A percentile compares a stretch with the other conserved stretches of the same genome.
phyloP scores from a whole-genome alignment of 2,329 filamentous ascomycete species.

The Lachnellula suecica region DNA sequence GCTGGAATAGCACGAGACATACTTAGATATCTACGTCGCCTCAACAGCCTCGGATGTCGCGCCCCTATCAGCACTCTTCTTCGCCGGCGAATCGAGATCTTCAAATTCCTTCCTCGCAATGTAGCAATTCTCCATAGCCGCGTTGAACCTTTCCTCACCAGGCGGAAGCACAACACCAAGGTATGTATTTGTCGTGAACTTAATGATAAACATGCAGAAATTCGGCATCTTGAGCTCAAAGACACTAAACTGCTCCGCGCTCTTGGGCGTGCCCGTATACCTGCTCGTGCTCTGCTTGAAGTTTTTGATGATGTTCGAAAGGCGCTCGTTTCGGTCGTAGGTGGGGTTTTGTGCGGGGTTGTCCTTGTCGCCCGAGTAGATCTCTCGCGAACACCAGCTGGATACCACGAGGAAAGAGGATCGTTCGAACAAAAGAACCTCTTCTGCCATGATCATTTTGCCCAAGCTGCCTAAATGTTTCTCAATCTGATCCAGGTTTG shows the following conservation, averaged over 20 bases:
- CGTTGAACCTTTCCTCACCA: constrained; percentile 87
- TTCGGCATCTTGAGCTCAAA: constrained; percentile 77
- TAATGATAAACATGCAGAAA: constrained; percentile 93
- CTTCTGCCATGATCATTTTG: constrained; percentile 84
- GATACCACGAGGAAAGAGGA: constrained; percentile 97
- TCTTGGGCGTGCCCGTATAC: constrained; percentile 78
- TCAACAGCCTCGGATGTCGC: constrained; percentile 14
- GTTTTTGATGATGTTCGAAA: constrained; percentile 97
- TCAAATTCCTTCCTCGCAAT: constrained; percentile 82
- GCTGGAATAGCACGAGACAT: background rate
- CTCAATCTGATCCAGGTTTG: constrained; percentile 87
- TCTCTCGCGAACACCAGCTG: constrained; percentile 66
- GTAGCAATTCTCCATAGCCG: constrained; percentile 85
- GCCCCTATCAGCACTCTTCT: constrained; percentile 28
- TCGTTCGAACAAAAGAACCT: constrained; percentile 91
- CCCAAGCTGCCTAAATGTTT: constrained; percentile 80
- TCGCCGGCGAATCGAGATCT: constrained; percentile 56
- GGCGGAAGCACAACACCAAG: constrained; percentile 89
- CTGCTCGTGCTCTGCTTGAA: constrained; percentile 85
- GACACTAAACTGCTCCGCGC: constrained; percentile 76
- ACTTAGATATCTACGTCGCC: background rate
- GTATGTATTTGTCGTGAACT: constrained; percentile 97
- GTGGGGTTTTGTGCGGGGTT: constrained; percentile 70
- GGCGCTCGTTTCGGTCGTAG: constrained; percentile 88
- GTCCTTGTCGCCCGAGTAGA: constrained; percentile 8